These are phyloP conservation scores for Wallacemonas sp. DNA, from an alignment of 208 protist species.

Conservation along the genomic window DNA sequence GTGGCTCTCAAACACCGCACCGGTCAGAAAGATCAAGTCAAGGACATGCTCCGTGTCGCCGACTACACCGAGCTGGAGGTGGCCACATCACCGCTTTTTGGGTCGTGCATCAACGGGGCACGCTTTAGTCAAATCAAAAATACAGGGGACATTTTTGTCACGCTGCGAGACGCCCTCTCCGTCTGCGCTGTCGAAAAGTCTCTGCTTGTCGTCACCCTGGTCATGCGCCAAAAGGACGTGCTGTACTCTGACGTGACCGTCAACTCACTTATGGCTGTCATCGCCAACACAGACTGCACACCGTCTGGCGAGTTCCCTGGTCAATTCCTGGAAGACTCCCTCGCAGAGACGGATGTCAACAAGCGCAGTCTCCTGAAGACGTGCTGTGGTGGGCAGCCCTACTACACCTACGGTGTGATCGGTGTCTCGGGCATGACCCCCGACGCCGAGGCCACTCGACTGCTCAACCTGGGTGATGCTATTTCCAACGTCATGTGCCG, in stretches of 20 bases:
- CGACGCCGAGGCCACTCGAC: slow-evolving; percentile 15
- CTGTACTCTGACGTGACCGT: slow-evolving; percentile 24
- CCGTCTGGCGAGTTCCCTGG: neutral
- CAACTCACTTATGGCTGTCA: slow-evolving; percentile 30
- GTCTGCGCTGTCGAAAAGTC: slow-evolving; percentile 40
- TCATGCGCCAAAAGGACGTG: slow-evolving; percentile 30
- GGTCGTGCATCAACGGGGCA: slow-evolving; percentile 34
- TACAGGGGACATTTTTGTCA: slow-evolving; percentile 28
- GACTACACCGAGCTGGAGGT: slow-evolving; percentile 24
- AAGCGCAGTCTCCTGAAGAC: neutral
- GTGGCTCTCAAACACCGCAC: neutral
- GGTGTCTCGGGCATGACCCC: slow-evolving; percentile 15
- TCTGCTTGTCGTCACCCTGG: slow-evolving; percentile 28
- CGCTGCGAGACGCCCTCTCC: slow-evolving; percentile 31
- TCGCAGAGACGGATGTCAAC: neutral
- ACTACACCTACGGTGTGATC: slow-evolving; percentile 22
- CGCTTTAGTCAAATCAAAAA: slow-evolving; percentile 28
- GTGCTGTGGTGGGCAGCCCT: slow-evolving; percentile 7
- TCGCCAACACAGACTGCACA: slow-evolving; percentile 25
- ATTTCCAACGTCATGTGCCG: slow-evolving; percentile 20
- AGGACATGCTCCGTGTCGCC: slow-evolving; percentile 29
- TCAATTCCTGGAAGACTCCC: neutral
- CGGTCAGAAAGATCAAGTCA: slow-evolving; percentile 8
- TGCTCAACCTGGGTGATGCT: slow-evolving; percentile 19
- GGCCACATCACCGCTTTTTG: slow-evolving; percentile 45